phyloP scores from a whole-genome alignment of 768 basidiomycete species.

The Lactarius hatsudake region DNA sequence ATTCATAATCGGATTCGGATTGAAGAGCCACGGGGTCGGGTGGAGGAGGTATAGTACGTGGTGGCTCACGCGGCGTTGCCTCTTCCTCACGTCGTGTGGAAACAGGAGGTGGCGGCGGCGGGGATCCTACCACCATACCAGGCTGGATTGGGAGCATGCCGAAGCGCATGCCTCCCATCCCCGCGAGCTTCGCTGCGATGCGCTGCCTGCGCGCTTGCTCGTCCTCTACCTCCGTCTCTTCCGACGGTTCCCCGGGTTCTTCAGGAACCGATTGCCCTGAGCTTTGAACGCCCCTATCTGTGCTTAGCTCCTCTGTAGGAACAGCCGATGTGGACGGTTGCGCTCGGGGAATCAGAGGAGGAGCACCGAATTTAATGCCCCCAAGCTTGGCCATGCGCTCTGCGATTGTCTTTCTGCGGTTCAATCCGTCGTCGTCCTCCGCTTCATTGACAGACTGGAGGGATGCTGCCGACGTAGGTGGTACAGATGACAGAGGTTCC shows the following conservation, averaged over 20 bases:
- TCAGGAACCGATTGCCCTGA: constrained; percentile 29
- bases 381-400: constrained; percentile 95
- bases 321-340: constrained; percentile 36
- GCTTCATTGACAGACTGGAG: constrained; percentile 31
- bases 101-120: constrained; percentile 23
- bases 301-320: constrained; percentile 28
- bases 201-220: constrained; percentile 54
- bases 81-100: constrained; percentile 16
- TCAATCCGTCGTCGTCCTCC: constrained; percentile 44
- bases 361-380: constrained; percentile 77
- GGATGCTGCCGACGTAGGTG: constrained; percentile 3
- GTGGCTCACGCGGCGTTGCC: constrained; percentile 34
- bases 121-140: constrained; percentile 6
- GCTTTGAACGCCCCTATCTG: constrained; percentile 28
- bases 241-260: constrained; percentile 33
- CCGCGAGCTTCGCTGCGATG: constrained; percentile 53
- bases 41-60: constrained; percentile 30
- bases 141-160: constrained; percentile 47
- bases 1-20: constrained; percentile 46
- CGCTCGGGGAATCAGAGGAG: constrained; percentile 44
- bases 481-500: constrained; percentile 10
- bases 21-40: constrained; percentile 36
- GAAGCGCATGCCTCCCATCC: constrained; percentile 56
- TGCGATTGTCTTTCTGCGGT: constrained; percentile 69
- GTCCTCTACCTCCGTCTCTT: constrained; percentile 47